These are phyloP conservation scores for Metschnikowia henanensis DNA, from an alignment of 805 yeast genomes.

Conservation along the genomic window DNA sequence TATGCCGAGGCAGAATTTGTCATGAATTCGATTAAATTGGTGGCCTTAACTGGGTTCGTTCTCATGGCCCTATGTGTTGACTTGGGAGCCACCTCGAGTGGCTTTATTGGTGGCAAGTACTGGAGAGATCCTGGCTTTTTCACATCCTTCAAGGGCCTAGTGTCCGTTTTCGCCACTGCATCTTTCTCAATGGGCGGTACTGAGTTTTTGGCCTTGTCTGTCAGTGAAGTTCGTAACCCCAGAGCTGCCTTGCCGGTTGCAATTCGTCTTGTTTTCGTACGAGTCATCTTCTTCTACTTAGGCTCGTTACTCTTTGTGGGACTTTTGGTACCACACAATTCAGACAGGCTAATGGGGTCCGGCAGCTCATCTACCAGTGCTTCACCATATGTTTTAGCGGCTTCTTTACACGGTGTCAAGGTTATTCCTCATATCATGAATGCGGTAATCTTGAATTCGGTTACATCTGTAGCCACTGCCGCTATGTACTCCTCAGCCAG, in stretches of 20 bases:
- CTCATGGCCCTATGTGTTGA: constrained; percentile 40
- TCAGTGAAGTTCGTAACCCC: constrained; percentile 40
- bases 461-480: constrained; percentile 31
- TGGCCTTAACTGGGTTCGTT: constrained; percentile 39
- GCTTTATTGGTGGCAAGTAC: constrained; percentile 40
- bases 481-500: constrained; percentile 29
- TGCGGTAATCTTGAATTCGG: constrained; percentile 31
- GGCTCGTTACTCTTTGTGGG: constrained; percentile 40
- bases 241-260: constrained; percentile 39
- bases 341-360: constrained; percentile 35
- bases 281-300: constrained; percentile 37
- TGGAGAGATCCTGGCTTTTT: constrained; percentile 41
- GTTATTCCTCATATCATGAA: constrained; percentile 32
- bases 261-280: constrained; percentile 40
- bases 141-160: constrained; percentile 39
- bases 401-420: constrained; percentile 24
- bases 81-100: constrained; percentile 29
- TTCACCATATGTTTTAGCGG: constrained; percentile 30
- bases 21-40: constrained; percentile 36
- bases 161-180: constrained; percentile 38
- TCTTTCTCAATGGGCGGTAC: constrained; percentile 42
- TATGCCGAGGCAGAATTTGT: constrained; percentile 46
- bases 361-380: constrained; percentile 28
- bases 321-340: constrained; percentile 37
- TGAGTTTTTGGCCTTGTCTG: constrained; percentile 40